phyloP scores from a whole-genome alignment of 1,139 yeast species.

The Debaryomyces coudertii region DNA sequence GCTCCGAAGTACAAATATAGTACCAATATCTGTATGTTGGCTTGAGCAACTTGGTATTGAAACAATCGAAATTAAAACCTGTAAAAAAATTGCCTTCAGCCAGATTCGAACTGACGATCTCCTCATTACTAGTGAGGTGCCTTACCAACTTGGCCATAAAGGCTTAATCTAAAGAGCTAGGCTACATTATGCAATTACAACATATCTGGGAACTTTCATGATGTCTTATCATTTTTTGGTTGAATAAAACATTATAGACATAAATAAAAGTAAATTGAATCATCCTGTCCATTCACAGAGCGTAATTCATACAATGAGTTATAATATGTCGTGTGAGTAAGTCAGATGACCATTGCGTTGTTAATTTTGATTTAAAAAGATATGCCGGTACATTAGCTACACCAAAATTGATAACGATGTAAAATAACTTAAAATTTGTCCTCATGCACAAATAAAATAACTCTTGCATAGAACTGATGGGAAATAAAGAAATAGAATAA shows the following conservation, averaged over 20 bases:
- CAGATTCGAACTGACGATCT: constrained; percentile 88
- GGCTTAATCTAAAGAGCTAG: constrained; percentile 20
- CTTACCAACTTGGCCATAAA: constrained; percentile 86
- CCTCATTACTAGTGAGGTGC: constrained; percentile 90
- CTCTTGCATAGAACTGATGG: neutral
- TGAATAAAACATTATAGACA: neutral
- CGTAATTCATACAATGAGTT: neutral
- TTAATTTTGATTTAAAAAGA: neutral
- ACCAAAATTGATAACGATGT: neutral
- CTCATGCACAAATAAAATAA: neutral
- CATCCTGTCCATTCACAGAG: neutral
- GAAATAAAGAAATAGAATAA: neutral
- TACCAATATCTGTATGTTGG: neutral
- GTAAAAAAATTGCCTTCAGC: constrained; percentile 61
- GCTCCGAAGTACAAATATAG: neutral
- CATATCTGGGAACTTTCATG: no score
- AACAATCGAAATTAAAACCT: neutral
- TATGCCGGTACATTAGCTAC: neutral
- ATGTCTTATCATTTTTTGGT: neutral
- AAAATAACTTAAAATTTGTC: neutral
- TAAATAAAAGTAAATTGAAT: neutral
- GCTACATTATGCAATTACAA: neutral
- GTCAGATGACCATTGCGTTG: constrained; percentile 4
- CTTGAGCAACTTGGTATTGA: neutral
- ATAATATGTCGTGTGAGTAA: neutral